Percentiles rank a stretch among this genome's conserved stretches.
These are phyloP conservation scores for Linderniella brevidens DNA, from an alignment of 257 asterid genomes.

Conservation along the genomic window DNA sequence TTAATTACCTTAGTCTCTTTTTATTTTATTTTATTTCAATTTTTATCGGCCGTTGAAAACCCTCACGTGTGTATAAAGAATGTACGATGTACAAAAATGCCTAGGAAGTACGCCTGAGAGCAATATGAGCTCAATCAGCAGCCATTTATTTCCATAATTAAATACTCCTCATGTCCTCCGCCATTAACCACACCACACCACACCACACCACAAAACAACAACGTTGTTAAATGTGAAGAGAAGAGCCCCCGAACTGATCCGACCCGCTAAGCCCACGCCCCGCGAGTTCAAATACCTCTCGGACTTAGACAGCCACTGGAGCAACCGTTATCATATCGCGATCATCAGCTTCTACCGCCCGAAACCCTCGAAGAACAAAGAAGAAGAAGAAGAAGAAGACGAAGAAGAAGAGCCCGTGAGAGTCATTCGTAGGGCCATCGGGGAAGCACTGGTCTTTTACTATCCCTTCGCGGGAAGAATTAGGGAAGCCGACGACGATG, in stretches of 20 bases:
- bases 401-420: constrained; percentile 25
- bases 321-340: constrained; percentile 46
- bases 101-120: no score
- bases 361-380: constrained; percentile 5
- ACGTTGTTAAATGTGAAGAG: constrained; percentile 26
- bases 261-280: constrained; percentile 44
- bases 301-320: constrained; percentile 50
- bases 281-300: constrained; percentile 34
- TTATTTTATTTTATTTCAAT: no score
- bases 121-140: no score
- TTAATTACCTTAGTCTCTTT: no score
- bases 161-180: no score
- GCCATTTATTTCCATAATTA: no score
- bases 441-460: constrained; percentile 38
- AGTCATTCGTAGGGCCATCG: constrained; percentile 37
- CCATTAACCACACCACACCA: no score
- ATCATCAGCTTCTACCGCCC: constrained; percentile 33
- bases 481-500: constrained; percentile 18
- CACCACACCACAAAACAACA: no score
- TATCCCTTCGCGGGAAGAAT: constrained; percentile 67
- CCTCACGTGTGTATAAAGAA: no score
- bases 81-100: no score
- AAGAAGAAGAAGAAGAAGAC: constrained; percentile 3
- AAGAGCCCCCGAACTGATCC: constrained; percentile 25
- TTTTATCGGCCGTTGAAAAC: no score